Evolutionary conservation across 2,329 filamentous ascomycete genomes (phyloP).

Genomic region (Polytolypa hystricis): DNA sequence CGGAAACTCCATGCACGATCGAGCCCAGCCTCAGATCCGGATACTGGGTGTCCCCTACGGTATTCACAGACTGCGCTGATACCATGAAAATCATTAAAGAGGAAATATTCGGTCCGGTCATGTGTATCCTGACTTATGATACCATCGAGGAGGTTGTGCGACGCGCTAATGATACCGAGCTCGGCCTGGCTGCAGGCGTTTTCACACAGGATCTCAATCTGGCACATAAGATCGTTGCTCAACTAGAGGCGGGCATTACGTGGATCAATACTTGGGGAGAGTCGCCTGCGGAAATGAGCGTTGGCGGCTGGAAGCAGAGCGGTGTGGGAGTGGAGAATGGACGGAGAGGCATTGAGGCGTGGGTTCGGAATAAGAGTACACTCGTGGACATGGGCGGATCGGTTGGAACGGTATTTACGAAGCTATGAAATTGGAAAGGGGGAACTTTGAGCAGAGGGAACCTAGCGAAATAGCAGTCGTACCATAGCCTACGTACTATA

Average conservation of each 20-base stretch:
- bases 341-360: conserved; percentile 63
- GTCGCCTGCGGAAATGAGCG: conserved; percentile 80
- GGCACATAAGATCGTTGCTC: conserved; percentile 60
- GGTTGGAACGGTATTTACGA: conserved; percentile 63
- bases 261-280: conserved; percentile 96
- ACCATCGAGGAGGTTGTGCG: conserved; percentile 56
- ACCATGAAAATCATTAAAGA: conserved; percentile 68
- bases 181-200: conserved; percentile 75
- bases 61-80: conserved; percentile 80
- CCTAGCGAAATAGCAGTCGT: too few species aligned
- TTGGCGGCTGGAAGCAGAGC: conserved; percentile 86
- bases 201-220: conserved; percentile 65
- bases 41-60: conserved; percentile 75
- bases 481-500: too few species aligned
- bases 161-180: conserved; percentile 64
- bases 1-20: conserved; percentile 38
- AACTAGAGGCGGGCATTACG: conserved; percentile 73
- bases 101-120: conserved; percentile 83
- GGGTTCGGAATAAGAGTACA: conserved; percentile 80
- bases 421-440: conserved; percentile 39
- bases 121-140: conserved; percentile 67
- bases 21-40: conserved; percentile 46
- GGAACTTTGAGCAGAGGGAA: too few species aligned
- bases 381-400: conserved; percentile 67
- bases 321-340: conserved; percentile 84